Percentiles rank a stretch among this genome's conserved stretches.
Evolutionary conservation across 2,329 filamentous ascomycete species (phyloP).

Genomic region (Aspergillus aculeatinus): DNA sequence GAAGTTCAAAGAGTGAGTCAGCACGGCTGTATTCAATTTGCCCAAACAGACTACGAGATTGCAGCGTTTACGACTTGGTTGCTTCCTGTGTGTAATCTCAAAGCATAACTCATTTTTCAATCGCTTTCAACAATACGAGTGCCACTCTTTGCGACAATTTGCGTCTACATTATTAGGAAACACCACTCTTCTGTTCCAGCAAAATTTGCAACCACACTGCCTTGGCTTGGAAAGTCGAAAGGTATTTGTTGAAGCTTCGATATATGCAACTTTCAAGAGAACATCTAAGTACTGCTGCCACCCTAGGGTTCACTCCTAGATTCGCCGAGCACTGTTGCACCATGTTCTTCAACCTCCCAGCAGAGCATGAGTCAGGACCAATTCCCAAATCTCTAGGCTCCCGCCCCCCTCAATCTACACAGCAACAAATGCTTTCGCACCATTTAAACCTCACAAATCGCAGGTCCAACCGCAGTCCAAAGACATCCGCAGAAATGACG

Average conservation of each 20-base stretch:
- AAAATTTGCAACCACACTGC: no score
- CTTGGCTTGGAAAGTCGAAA: not conserved
- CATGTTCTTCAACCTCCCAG: not conserved
- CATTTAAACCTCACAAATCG: not conserved
- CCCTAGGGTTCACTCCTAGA: not conserved
- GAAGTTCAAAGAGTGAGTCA: not conserved
- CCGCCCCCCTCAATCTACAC: not conserved
- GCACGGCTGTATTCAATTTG: not conserved
- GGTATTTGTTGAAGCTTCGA: no score
- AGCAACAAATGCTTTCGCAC: not conserved
- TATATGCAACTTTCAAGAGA: not conserved
- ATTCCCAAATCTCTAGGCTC: not conserved
- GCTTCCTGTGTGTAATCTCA: not conserved
- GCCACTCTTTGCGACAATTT: not conserved
- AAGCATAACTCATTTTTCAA: not conserved
- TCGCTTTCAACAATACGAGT: not conserved
- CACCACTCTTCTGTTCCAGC: not conserved
- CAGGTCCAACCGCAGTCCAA: conserved; percentile 2
- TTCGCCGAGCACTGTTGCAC: not conserved
- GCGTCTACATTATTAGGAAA: not conserved
- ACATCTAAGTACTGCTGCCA: not conserved
- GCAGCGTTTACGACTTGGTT: not conserved
- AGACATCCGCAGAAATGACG: not conserved
- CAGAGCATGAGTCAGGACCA: not conserved
- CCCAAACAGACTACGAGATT: not conserved